A percentile compares a stretch with the other conserved stretches of the same genome.
phyloP scores from a whole-genome alignment of 2,329 filamentous ascomycete genomes.

The Colletotrichum lini region DNA sequence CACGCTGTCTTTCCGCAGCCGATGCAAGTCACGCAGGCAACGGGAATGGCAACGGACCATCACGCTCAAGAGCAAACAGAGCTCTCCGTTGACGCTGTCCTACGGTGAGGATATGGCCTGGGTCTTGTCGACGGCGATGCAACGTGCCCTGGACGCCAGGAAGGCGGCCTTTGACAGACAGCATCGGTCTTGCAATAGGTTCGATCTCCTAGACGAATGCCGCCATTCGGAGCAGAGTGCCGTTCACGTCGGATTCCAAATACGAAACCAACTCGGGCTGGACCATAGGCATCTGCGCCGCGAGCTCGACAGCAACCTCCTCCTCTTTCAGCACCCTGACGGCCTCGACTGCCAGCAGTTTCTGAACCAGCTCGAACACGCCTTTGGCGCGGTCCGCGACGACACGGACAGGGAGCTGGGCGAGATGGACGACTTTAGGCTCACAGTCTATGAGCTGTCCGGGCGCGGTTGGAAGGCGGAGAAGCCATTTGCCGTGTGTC shows the following conservation, averaged over 20 bases:
- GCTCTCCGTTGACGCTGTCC: slow-evolving; percentile 62
- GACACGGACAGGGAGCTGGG: slow-evolving; percentile 58
- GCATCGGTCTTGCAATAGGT: slow-evolving; percentile 53
- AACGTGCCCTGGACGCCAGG: slow-evolving; percentile 57
- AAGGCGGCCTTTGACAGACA: slow-evolving; percentile 58
- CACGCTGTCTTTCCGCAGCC: slow-evolving; percentile 61
- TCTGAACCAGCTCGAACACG: slow-evolving; percentile 55
- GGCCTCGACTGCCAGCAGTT: slow-evolving; percentile 62
- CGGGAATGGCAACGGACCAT: slow-evolving; percentile 57
- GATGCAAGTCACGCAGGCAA: slow-evolving; percentile 53
- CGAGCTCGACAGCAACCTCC: slow-evolving; percentile 58
- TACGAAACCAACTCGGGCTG: slow-evolving; percentile 66
- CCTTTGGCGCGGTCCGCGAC: slow-evolving; percentile 56
- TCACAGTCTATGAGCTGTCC: slow-evolving; percentile 62
- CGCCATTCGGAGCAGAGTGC: slow-evolving; percentile 60
- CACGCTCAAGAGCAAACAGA: slow-evolving; percentile 62
- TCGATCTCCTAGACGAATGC: slow-evolving; percentile 56
- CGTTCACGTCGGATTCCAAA: slow-evolving; percentile 60
- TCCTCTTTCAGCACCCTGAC: slow-evolving; percentile 61
- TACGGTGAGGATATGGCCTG: slow-evolving; percentile 64
- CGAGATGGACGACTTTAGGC: slow-evolving; percentile 62
- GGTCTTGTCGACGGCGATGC: slow-evolving; percentile 58
- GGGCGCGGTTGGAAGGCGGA: slow-evolving; percentile 62
- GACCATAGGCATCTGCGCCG: slow-evolving; percentile 61
- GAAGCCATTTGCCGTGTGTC: slow-evolving; percentile 61